Percentiles rank a stretch among this genome's conserved stretches.
phyloP scores from a whole-genome alignment of 2,329 filamentous ascomycete species.

The Nakataea oryzae region DNA sequence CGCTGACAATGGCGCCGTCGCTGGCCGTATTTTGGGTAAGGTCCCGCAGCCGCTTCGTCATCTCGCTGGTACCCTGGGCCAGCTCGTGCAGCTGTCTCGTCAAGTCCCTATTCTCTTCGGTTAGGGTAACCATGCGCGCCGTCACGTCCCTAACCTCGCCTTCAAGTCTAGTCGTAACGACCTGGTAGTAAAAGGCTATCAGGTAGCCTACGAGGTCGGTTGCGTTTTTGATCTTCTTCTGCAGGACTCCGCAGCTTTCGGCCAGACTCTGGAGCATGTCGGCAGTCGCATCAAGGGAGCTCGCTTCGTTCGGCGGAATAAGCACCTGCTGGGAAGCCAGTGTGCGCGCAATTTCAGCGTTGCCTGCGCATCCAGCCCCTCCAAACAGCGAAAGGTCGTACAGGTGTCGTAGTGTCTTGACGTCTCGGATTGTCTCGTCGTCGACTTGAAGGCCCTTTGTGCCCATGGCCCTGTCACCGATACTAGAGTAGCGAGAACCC shows the following conservation, averaged over 20 bases:
- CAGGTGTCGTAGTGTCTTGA: not conserved
- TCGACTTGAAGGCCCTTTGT: not conserved
- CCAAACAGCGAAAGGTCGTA: not conserved
- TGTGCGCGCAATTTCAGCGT: not conserved
- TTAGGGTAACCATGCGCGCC: conserved; percentile 7
- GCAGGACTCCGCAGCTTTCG: not conserved
- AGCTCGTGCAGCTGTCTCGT: conserved; percentile 8
- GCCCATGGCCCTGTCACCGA: not conserved
- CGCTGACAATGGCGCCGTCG: conserved; percentile 14
- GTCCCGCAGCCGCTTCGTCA: conserved; percentile 11
- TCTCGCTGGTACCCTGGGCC: conserved; percentile 8
- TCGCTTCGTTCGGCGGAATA: not conserved
- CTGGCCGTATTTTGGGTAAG: conserved; percentile 14
- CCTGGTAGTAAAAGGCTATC: not conserved
- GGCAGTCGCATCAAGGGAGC: not conserved
- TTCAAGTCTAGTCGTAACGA: not conserved
- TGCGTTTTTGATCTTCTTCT: not conserved
- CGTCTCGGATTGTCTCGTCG: conserved; percentile 5
- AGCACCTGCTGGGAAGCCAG: not conserved
- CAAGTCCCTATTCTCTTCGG: conserved; percentile 7
- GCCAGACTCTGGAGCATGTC: not conserved
- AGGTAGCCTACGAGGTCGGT: not conserved
- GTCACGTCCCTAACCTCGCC: conserved; percentile 2
- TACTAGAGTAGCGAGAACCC: conserved; percentile 4
- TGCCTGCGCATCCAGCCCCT: not conserved